Evolutionary conservation across 2,329 filamentous ascomycete species (phyloP).

Genomic region (Raffaelea arxii): DNA sequence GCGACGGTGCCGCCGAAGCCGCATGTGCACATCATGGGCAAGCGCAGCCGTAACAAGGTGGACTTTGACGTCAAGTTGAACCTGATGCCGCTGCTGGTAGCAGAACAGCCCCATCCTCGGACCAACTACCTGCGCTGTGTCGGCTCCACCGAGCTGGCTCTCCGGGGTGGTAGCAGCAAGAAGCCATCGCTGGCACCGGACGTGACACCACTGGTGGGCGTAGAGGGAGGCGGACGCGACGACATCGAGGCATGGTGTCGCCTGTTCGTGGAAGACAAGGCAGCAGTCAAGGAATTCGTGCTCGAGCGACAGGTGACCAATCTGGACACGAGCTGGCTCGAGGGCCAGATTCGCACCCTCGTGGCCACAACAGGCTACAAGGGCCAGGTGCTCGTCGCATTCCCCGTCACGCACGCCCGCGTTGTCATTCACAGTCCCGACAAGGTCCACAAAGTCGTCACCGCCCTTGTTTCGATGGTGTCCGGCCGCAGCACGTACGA

Average conservation of each 20-base stretch:
- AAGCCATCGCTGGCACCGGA: constrained; percentile 33
- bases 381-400: constrained; percentile 37
- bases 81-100: constrained; percentile 41
- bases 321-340: constrained; percentile 43
- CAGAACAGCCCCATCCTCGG: constrained; percentile 31
- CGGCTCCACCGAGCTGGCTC: constrained; percentile 36
- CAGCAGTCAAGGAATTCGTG: constrained; percentile 36
- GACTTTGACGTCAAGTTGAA: constrained; percentile 48
- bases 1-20: constrained; percentile 46
- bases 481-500: constrained; percentile 44
- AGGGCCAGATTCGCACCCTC: constrained; percentile 42
- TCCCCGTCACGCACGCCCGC: constrained; percentile 38
- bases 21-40: constrained; percentile 38
- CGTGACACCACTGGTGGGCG: constrained; percentile 29
- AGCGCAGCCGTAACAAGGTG: constrained; percentile 27
- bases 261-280: constrained; percentile 34
- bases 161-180: constrained; percentile 30
- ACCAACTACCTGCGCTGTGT: constrained; percentile 47
- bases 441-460: constrained; percentile 44
- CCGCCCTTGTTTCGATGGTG: constrained; percentile 40
- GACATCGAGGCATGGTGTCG: constrained; percentile 35
- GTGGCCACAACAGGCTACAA: constrained; percentile 39
- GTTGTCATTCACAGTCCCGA: constrained; percentile 42
- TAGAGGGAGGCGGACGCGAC: constrained; percentile 34
- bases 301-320: constrained; percentile 44